A percentile compares a stretch with the other conserved stretches of the same genome.
Evolutionary conservation across 257 asterid genomes (phyloP).

Genomic region (Scutellaria galericulata): DNA sequence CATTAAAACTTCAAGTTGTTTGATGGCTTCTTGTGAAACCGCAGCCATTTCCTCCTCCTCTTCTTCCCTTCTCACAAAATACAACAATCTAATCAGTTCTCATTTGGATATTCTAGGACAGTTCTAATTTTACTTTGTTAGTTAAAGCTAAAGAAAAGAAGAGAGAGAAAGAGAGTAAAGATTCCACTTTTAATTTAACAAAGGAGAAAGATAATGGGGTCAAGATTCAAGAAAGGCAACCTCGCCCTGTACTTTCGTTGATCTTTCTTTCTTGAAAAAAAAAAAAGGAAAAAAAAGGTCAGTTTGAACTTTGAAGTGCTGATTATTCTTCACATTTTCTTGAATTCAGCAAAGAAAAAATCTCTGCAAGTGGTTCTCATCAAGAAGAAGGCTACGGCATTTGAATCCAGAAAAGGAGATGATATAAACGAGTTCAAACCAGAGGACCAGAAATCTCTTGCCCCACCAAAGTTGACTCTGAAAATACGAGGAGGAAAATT

Average conservation of each 20-base stretch:
- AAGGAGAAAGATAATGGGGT: slow-evolving; percentile 39
- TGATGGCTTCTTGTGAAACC: slow-evolving; percentile 60
- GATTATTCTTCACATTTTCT: background rate
- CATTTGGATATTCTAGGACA: slow-evolving; percentile 36
- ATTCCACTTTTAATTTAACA: slow-evolving; percentile 38
- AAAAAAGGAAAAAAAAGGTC: background rate
- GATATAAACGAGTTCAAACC: too few relatives aligned
- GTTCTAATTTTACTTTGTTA: slow-evolving; percentile 24
- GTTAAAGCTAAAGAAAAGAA: slow-evolving; percentile 19
- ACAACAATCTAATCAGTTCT: background rate
- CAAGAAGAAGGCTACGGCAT: too few relatives aligned
- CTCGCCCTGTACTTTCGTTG: slow-evolving; percentile 20
- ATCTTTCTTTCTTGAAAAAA: slow-evolving; percentile 3
- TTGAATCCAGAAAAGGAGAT: too few relatives aligned
- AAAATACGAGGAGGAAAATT: too few relatives aligned
- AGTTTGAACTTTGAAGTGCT: background rate
- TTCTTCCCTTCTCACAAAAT: slow-evolving; percentile 16
- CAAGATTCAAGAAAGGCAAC: slow-evolving; percentile 58
- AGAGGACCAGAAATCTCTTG: too few relatives aligned
- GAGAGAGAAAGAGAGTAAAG: slow-evolving; percentile 34
- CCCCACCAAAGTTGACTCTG: too few relatives aligned
- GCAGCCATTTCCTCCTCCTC: slow-evolving; percentile 54
- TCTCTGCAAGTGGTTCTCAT: too few relatives aligned
- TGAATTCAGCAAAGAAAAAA: background rate
- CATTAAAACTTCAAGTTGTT: slow-evolving; percentile 59